A percentile compares a stretch with the other conserved stretches of the same genome.
Evolutionary conservation across 331 rosid genomes (phyloP).

Genomic region (Cydonia oblonga): DNA sequence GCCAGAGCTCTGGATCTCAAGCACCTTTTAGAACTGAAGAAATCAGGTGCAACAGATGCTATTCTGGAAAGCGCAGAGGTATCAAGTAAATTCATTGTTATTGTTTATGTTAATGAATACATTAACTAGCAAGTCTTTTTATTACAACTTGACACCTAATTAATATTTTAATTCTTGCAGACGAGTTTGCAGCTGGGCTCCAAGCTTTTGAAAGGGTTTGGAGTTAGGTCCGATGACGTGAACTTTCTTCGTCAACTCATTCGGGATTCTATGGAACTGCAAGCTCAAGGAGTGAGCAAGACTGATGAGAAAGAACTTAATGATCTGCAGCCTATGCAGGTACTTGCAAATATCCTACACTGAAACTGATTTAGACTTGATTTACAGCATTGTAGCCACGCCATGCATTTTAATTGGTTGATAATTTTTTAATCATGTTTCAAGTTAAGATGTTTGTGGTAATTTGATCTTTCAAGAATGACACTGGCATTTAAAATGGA

Average conservation of each 20-base stretch:
- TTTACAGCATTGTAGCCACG: background rate
- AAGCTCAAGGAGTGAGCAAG: constrained; percentile 57
- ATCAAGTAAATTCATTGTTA: background rate
- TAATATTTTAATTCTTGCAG: constrained; percentile 40
- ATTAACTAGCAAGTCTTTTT: background rate
- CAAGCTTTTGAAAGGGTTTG: constrained; percentile 86
- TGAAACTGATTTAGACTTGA: background rate
- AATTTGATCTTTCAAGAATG: background rate
- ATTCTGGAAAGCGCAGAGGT: constrained; percentile 94
- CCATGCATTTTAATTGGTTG: background rate
- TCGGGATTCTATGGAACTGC: constrained; percentile 83
- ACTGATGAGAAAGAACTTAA: constrained; percentile 40
- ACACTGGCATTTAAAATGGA: background rate
- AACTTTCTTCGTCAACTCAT: constrained; percentile 69
- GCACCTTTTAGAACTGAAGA: constrained; percentile 85
- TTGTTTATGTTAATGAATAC: constrained; percentile 7
- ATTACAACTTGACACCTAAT: constrained; percentile 5
- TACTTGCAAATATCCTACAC: constrained; percentile 19
- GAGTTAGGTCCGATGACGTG: constrained; percentile 96
- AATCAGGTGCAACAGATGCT: constrained; percentile 89
- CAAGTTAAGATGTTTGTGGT: background rate
- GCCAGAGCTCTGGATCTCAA: constrained; percentile 79
- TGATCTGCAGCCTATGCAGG: constrained; percentile 73
- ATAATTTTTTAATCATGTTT: background rate
- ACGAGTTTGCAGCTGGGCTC: constrained; percentile 95